Evolutionary conservation across 2,329 filamentous ascomycete genomes (phyloP).

Genomic region (Aspergillus sp.): DNA sequence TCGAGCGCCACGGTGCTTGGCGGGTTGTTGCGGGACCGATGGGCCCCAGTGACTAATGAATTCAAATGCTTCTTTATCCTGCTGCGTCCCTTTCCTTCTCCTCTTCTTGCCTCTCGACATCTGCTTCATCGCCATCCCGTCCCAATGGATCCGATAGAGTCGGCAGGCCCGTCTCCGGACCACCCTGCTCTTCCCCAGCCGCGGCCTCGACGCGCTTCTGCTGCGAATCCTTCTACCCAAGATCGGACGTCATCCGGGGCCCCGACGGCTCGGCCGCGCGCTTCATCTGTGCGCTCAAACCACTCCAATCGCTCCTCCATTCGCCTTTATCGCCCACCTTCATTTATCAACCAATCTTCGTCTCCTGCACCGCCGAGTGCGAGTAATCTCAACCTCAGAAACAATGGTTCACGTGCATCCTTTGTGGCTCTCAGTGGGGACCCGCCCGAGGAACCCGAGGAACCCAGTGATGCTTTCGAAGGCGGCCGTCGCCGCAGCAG

Average conservation of each 20-base stretch:
- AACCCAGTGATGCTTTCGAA: constrained; percentile 25
- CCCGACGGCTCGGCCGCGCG: constrained; percentile 19
- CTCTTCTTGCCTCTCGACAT: neutral
- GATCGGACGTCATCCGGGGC: constrained; percentile 19
- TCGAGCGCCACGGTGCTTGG: constrained; percentile 4
- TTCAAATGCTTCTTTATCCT: neutral
- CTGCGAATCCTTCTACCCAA: constrained; percentile 14
- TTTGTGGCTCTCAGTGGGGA: neutral
- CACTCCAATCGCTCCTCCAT: constrained; percentile 36
- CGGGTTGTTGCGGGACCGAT: neutral
- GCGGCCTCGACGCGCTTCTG: constrained; percentile 14
- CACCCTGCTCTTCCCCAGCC: constrained; percentile 14
- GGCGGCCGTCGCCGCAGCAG: constrained; percentile 40
- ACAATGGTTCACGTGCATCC: constrained; percentile 6
- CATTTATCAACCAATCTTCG: constrained; percentile 7
- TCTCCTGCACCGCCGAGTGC: neutral
- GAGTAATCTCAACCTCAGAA: constrained; percentile 7
- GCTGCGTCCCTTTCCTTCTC: neutral
- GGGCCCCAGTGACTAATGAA: neutral
- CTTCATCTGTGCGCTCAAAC: constrained; percentile 26
- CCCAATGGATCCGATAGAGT: constrained; percentile 42
- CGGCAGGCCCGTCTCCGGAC: constrained; percentile 22
- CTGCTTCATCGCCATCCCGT: neutral
- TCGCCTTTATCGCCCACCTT: constrained; percentile 26
- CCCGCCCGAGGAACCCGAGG: constrained; percentile 17